A percentile compares a stretch with the other conserved stretches of the same genome.
Evolutionary conservation across 208 protist genomes (phyloP).

Genomic region (Blechomonas ayalai): DNA sequence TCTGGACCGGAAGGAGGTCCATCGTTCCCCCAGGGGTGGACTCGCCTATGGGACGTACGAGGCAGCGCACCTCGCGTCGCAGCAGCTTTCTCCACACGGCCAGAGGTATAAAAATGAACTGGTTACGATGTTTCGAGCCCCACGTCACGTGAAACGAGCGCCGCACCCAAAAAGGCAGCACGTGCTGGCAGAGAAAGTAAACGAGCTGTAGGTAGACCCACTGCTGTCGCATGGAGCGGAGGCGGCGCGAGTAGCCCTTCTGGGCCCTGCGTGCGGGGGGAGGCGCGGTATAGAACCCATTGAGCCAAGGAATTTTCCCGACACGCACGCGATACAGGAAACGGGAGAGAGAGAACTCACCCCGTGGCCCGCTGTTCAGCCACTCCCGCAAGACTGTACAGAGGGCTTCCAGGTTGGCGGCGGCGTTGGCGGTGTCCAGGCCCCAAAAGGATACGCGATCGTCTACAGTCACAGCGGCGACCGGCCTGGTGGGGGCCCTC

Average conservation of each 20-base stretch:
- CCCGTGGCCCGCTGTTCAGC: conserved; percentile 32
- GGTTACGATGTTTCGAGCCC: conserved; percentile 30
- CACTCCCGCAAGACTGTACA: conserved; percentile 22
- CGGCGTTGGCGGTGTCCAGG: conserved; percentile 1
- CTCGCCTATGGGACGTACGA: neutral
- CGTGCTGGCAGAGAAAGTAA: conserved; percentile 57
- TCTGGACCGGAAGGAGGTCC: neutral
- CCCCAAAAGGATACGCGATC: conserved; percentile 37
- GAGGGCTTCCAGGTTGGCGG: conserved; percentile 22
- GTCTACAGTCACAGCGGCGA: neutral
- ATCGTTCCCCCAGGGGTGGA: conserved; percentile 1
- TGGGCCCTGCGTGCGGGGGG: neutral
- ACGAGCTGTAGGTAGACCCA: conserved; percentile 52
- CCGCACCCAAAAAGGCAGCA: conserved; percentile 50
- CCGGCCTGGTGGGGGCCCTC: neutral
- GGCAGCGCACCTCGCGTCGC: conserved; percentile 25
- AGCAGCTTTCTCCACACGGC: conserved; percentile 42
- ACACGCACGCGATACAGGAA: conserved; percentile 55
- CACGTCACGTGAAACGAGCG: conserved; percentile 56
- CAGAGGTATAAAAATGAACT: conserved; percentile 43
- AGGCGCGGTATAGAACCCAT: conserved; percentile 29
- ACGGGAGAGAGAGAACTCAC: conserved; percentile 26
- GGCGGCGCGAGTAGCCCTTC: conserved; percentile 1
- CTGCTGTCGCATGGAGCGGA: conserved; percentile 60
- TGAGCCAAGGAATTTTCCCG: conserved; percentile 52